These are phyloP conservation scores for Phoma sp. DNA, from an alignment of 2,329 filamentous ascomycete genomes.

Conservation along the genomic window DNA sequence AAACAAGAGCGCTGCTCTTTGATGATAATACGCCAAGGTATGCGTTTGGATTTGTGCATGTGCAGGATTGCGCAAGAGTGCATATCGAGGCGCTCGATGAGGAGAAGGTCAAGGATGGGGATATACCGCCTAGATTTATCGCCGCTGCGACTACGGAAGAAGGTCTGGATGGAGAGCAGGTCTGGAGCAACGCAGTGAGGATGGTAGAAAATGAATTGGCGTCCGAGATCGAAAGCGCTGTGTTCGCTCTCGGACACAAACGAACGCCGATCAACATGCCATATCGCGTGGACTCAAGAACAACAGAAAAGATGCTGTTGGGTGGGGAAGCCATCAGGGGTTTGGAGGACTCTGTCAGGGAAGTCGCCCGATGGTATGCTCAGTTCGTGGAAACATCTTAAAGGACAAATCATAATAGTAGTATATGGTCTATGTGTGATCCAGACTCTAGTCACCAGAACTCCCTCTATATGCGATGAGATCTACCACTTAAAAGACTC, in stretches of 20 bases:
- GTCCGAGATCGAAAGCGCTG: slow-evolving; percentile 21
- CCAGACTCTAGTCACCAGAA: background rate
- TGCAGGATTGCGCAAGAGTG: slow-evolving; percentile 40
- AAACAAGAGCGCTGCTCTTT: slow-evolving; percentile 41
- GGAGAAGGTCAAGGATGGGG: slow-evolving; percentile 16
- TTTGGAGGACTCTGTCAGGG: slow-evolving; percentile 32
- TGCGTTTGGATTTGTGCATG: slow-evolving; percentile 45
- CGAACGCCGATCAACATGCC: slow-evolving; percentile 42
- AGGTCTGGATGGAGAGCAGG: slow-evolving; percentile 21
- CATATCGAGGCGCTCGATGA: slow-evolving; percentile 41
- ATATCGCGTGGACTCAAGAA: slow-evolving; percentile 36
- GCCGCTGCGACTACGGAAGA: slow-evolving; percentile 33
- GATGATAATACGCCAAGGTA: slow-evolving; percentile 39
- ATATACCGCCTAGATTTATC: slow-evolving; percentile 38
- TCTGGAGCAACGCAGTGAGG: slow-evolving; percentile 35
- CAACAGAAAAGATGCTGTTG: slow-evolving; percentile 35
- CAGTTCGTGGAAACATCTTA: slow-evolving; percentile 5
- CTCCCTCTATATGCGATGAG: background rate
- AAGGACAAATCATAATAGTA: background rate
- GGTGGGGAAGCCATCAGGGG: slow-evolving; percentile 25
- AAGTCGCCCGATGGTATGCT: slow-evolving; percentile 41
- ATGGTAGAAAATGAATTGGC: slow-evolving; percentile 28
- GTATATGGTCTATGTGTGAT: background rate
- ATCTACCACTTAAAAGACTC: slow-evolving; percentile 56
- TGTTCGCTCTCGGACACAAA: slow-evolving; percentile 32